Conservation (phyloP, 257 asterid species). For the Ajuga chamaepitys region DNA sequence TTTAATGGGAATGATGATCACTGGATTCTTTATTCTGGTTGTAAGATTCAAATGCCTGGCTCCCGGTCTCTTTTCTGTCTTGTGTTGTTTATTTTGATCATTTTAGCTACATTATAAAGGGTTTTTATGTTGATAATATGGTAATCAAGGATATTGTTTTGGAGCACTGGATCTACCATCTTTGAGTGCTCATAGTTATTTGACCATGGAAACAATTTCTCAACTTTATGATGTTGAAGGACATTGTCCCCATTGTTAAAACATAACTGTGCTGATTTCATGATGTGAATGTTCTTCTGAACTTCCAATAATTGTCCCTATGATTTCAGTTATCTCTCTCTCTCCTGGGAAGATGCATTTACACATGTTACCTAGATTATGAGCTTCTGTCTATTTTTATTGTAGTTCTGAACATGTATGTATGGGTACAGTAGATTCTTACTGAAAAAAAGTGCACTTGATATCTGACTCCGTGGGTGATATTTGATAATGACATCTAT, state of each 20-base stretch:
- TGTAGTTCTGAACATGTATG: not conserved
- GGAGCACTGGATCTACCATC: not conserved
- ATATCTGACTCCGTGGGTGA: constrained; percentile 21
- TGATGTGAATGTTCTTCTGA: not conserved
- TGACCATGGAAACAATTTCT: not conserved
- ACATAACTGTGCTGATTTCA: not conserved
- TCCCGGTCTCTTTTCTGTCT: not conserved
- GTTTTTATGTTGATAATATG: not conserved
- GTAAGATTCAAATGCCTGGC: not conserved
- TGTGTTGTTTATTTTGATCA: not conserved
- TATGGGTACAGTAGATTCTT: not conserved
- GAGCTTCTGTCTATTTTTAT: not conserved
- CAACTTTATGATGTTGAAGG: not conserved
- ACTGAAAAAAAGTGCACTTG: constrained; percentile 3
- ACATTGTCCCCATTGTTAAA: not conserved
- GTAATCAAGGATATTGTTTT: not conserved
- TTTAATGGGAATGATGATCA: not conserved
- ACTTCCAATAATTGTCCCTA: not conserved
- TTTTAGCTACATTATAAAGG: not conserved
- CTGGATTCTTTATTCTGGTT: not conserved
- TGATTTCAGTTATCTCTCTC: not conserved
- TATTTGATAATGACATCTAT: constrained; percentile 37
- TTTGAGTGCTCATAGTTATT: not conserved
- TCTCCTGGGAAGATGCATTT: not conserved
- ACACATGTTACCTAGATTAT: not conserved